Conservation (phyloP, 2,329 filamentous ascomycete species). For the Eutypa lata region DNA sequence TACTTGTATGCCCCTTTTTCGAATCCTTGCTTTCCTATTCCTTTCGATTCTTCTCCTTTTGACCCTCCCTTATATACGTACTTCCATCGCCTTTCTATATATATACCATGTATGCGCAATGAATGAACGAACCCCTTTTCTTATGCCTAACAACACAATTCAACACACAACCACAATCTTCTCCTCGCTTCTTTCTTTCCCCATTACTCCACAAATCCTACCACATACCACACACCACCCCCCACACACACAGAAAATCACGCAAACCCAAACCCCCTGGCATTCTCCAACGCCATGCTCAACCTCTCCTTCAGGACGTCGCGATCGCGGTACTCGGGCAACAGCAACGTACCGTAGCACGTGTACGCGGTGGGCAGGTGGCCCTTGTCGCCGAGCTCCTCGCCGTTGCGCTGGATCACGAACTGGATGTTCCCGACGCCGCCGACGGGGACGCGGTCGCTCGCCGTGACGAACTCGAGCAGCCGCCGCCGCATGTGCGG, state of each 20-base stretch:
- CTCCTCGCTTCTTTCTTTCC: no score
- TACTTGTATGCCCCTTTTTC: no score
- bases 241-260: slow-evolving; percentile 28
- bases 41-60: no score
- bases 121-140: no score
- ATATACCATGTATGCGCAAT: no score
- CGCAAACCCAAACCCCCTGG: slow-evolving; percentile 83
- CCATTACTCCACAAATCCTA: no score
- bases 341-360: slow-evolving; percentile 82
- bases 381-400: slow-evolving; percentile 50
- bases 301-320: slow-evolving; percentile 72
- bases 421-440: slow-evolving; percentile 82
- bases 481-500: slow-evolving; percentile 70
- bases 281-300: slow-evolving; percentile 82
- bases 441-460: slow-evolving; percentile 83
- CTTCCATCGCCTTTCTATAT: no score
- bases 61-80: no score
- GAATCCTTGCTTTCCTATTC: no score
- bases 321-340: slow-evolving; percentile 76
- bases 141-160: no score
- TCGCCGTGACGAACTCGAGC: slow-evolving; percentile 93
- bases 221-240: neutral
- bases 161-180: no score
- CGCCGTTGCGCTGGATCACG: slow-evolving; percentile 73
- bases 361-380: slow-evolving; percentile 84